A percentile compares a stretch with the other conserved stretches of the same genome.
phyloP scores from a whole-genome alignment of 352 stramenopile species.

The Phytophthora gonapodyides region DNA sequence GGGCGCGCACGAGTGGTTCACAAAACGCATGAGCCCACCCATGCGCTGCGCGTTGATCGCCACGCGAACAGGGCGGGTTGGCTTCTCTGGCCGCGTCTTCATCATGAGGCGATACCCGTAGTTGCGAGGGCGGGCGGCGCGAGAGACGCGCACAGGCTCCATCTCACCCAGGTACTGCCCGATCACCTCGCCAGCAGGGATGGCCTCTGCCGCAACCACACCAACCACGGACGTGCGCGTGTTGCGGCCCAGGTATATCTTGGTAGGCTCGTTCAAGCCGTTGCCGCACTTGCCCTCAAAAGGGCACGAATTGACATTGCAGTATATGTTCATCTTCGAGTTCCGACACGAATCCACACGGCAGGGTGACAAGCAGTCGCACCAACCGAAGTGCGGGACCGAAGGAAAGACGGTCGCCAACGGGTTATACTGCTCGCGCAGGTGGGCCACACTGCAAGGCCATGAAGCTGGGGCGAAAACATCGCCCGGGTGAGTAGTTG shows the following conservation, averaged over 20 bases:
- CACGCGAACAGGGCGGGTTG: neutral
- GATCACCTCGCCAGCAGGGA: neutral
- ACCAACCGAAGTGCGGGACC: constrained; percentile 1
- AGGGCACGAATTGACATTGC: constrained; percentile 4
- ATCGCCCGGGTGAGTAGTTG: neutral
- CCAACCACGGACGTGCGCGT: neutral
- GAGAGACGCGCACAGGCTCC: neutral
- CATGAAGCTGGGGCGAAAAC: neutral
- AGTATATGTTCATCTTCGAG: constrained; percentile 1
- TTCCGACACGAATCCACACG: neutral
- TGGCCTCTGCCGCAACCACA: neutral
- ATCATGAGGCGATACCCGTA: neutral
- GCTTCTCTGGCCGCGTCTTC: neutral
- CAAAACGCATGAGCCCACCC: constrained; percentile 1
- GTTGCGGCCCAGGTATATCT: neutral
- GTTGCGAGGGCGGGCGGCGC: neutral
- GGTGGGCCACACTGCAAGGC: neutral
- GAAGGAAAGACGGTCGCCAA: neutral
- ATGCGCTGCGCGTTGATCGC: constrained; percentile 1
- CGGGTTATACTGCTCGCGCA: constrained; percentile 4
- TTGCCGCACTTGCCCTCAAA: constrained; percentile 1
- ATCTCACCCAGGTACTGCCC: constrained; percentile 9
- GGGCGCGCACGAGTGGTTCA: constrained; percentile 3
- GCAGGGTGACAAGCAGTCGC: constrained; percentile 1
- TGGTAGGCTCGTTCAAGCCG: neutral